Base-by-base conservation (phyloP, 2,329 filamentous ascomycete species). In the Nemania sp. region DNA sequence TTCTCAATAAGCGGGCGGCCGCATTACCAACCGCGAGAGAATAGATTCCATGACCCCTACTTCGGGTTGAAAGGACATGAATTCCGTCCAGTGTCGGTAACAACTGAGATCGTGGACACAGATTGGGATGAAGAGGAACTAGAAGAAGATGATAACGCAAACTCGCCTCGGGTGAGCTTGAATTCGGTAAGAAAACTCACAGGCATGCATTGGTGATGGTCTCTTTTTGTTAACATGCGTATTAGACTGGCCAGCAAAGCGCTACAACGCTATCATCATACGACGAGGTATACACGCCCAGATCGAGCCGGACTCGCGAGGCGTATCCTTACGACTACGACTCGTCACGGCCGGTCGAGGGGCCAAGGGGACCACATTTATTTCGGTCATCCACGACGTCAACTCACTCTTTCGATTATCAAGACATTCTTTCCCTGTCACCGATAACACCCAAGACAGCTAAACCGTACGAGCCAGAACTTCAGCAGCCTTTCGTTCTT, bases 191-290 rank as follows among this genome's bases (percentile, higher is more conserved):
- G 91, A 82, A 15, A 41, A 2, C 49, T 18, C 38, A 13, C 8
- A 53, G 5, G 24, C 51, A 38, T 43, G 18, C 15, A 15, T 22
- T 5, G 26, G 54, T 29, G 24, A 64, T 41, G 15, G 53, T 27
- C n/a, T 22, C 22, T 5, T 8, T n/a, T 8, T 35, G 15, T 27
- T 68, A 69, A 72, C 62, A 51, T 64, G 52, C 18, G 6, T 27
- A 20, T 13, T 76, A 94, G 92, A 86, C 88, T 70, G 87, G 86
- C 74, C 88, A 92, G 75, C 89, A 88, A 67, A 97, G 93, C 82
- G 89, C 94, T 77, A 95, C 93, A 2, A 97, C 94, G 1, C 85
- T 96, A 43, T 97, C 94, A 6, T 95, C 93, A 1, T 94, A 92
- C 75, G 93, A 97, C 76, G 94, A 97, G 78, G 86, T 90, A 3